Evolutionary conservation across 192 early-diverging fungal genomes (phyloP), one percentile per base, ranked within the genome.

Genomic region (Jimgerdemannia flammicorona): DNA sequence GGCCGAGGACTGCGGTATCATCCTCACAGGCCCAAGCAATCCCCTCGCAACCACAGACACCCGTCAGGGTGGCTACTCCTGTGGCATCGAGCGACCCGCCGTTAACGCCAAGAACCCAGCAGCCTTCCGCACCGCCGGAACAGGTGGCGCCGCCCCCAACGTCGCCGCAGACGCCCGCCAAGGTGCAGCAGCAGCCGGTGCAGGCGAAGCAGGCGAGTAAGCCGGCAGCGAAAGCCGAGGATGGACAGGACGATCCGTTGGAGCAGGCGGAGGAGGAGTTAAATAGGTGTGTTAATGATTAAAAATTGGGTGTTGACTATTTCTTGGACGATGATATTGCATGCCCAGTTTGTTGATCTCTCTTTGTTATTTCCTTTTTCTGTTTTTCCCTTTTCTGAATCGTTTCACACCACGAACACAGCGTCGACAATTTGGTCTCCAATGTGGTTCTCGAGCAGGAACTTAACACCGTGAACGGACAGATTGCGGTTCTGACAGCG

Each of bases 371-470:
- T 72, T 68, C 10, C n/a, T 20, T 67, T 42, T 49, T 20, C 63
- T 74, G 43, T 49, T 71, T 44, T 4, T 67, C 18, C 41, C 49
- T 59, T 59, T 59, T 6, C 6, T 59, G 49, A 6, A 59, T 59
- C 49, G 49, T 14, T 59, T 59, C 8, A 6, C 49, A 6, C 14
- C 14, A 6, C 14, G 8, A 59, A 0, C 8, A 6, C 63, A 95
- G 92, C 77, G 89, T 93, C 7, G 94, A 95, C 42, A 42, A 66
- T 43, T 81, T 96, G 69, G 85, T 88, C 14, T 95, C 93, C 10
- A 96, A 92, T 74, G 81, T 81, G 72, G 93, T 96, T 3, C 73
- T 96, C 3, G 92, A 95, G 76, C 72, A 80, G 4, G 94, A 96
- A 73, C 84, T 88, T 68, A 80, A 76, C 14, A 40, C 80, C 14